Base-by-base conservation (phyloP, 306 rosid genomes). In the Purshia tridentata region DNA sequence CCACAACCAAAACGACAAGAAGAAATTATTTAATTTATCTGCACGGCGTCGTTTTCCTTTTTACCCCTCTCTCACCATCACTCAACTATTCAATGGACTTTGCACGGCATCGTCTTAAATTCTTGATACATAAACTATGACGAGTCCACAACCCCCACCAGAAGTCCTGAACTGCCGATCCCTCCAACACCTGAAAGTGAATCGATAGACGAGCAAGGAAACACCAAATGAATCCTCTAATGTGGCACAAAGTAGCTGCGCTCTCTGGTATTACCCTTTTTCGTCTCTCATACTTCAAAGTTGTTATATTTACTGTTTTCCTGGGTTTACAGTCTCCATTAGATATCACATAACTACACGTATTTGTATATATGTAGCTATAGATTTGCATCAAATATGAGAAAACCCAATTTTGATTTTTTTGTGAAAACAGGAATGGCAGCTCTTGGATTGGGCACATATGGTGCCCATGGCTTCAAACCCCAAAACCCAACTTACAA, bases 161-260 rank as follows among this genome's bases (percentile, higher is more conserved):
- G 9, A 15, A 15, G 22, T 22, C 35, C 35, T 1, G 35, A 3
- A 16, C 35, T 12, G 16, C 68, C 62, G 16, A 56, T 56, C 40
- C 62, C 16, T 22, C 0, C 10, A 3, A 44, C 49, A 9, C 8
- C 67, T 18, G 48, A 37, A 64, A 39, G 35, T 58, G n/a, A 15
- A 14, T 55, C 0, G 46, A 72, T 54, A 12, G 13, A n/a, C n/a
- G 50, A 63, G 19, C 39, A 64, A 80, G 40, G 29, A 65, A 3
- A 39, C 53, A 22, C 12, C 68, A 20, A 29, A 91, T 89, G 98
- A 69, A 88, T 86, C 90, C 90, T 71, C 81, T 1, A 22, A 50
- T 72, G n/a, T 93, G 97, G 98, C 98, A 89, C 84, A 93, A 91
- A 86, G 84, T 91, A 4, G 97, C 98, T 69, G 97, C 90, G 1